A percentile compares a stretch with the other conserved stretches of the same genome.
These are phyloP conservation scores for Sclerotinia nivalis DNA, from an alignment of 2,329 filamentous ascomycete species.

Conservation along the genomic window DNA sequence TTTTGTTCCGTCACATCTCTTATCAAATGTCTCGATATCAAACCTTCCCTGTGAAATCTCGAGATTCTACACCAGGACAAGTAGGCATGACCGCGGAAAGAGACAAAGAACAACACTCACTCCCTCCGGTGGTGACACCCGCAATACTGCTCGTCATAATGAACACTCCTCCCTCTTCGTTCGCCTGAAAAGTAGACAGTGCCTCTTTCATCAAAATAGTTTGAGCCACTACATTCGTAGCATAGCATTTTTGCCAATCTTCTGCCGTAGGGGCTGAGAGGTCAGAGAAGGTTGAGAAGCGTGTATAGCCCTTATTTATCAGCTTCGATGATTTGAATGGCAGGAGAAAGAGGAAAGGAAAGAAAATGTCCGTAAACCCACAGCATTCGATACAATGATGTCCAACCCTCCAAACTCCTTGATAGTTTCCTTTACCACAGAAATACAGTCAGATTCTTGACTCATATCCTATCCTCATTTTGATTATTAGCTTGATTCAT, in stretches of 20 bases:
- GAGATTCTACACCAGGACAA: neutral
- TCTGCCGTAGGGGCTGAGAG: conserved; percentile 30
- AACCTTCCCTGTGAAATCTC: neutral
- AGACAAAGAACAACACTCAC: neutral
- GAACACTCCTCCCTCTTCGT: conserved; percentile 62
- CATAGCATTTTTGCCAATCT: conserved; percentile 51
- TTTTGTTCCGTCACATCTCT: no score
- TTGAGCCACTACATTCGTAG: conserved; percentile 60
- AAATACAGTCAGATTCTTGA: conserved; percentile 53
- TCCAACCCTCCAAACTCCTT: conserved; percentile 62
- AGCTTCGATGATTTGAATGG: neutral
- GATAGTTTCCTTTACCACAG: conserved; percentile 55
- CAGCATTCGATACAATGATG: conserved; percentile 65
- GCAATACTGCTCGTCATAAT: conserved; percentile 65
- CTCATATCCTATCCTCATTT: conserved; percentile 53
- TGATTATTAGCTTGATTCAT: neutral
- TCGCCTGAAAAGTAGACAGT: conserved; percentile 58
- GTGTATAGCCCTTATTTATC: conserved; percentile 35
- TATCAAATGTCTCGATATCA: no score
- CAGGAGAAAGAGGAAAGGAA: neutral
- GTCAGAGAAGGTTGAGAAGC: conserved; percentile 37
- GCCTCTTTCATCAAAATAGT: conserved; percentile 57
- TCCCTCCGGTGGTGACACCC: conserved; percentile 42
- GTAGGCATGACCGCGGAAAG: neutral
- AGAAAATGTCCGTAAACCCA: conserved; percentile 41